These are phyloP conservation scores for Nicotiana sylvestris DNA, from an alignment of 257 asterid species.

Conservation along the genomic window DNA sequence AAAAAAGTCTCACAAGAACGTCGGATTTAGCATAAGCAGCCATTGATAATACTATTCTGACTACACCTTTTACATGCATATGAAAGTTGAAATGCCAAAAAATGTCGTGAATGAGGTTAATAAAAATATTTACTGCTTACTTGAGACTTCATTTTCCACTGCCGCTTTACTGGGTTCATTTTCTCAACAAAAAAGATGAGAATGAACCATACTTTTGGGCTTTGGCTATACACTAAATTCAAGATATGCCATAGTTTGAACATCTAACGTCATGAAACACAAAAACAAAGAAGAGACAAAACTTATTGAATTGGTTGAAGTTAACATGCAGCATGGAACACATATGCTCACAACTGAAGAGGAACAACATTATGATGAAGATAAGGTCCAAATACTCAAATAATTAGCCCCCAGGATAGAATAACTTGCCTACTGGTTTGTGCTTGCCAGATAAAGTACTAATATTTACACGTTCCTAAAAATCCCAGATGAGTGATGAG, in stretches of 20 bases:
- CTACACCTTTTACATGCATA: constrained; percentile 1
- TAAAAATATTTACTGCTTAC: background rate
- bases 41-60: background rate
- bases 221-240: background rate
- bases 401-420: background rate
- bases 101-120: background rate
- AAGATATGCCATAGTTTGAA: background rate
- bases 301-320: background rate
- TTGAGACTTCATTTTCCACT: background rate
- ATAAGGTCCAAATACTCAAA: background rate
- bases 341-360: background rate
- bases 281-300: background rate
- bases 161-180: background rate
- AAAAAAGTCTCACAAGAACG: background rate
- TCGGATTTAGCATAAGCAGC: background rate
- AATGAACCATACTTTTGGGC: background rate
- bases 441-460: background rate
- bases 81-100: background rate
- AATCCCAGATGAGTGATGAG: background rate
- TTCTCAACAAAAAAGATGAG: background rate
- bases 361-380: background rate
- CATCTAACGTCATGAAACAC: background rate
- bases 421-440: background rate
- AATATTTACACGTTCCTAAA: background rate
- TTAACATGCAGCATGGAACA: background rate